phyloP scores from a whole-genome alignment of 371 early-diverging fungal genomes.

The Mucor indicus region DNA sequence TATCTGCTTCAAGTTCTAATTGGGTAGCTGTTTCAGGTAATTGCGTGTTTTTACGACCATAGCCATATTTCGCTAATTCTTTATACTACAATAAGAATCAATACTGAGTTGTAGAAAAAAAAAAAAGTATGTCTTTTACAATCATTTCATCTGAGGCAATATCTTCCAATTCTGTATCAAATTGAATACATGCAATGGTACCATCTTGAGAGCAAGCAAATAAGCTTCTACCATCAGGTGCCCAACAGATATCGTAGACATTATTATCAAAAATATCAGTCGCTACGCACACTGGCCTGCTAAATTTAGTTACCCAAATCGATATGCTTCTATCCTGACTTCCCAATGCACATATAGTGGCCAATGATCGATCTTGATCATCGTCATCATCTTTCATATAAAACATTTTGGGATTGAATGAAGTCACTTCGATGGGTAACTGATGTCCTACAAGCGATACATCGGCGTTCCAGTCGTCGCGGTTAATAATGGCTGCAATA shows the following conservation, averaged over 20 bases:
- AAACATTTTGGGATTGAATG: conserved; percentile 82
- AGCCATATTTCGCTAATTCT: conserved; percentile 71
- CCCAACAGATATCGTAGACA: conserved; percentile 88
- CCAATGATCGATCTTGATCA: conserved; percentile 21
- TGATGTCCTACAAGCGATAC: conserved; percentile 88
- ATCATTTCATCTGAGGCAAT: conserved; percentile 61
- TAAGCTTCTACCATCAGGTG: conserved; percentile 74
- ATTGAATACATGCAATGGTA: conserved; percentile 71
- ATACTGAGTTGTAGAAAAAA: too few relatives aligned
- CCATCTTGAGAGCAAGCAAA: conserved; percentile 95
- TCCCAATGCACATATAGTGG: conserved; percentile 82
- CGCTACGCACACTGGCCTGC: conserved; percentile 73
- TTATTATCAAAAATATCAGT: conserved; percentile 78
- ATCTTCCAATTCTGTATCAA: conserved; percentile 69
- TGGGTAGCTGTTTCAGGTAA: conserved; percentile 65
- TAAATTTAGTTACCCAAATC: conserved; percentile 82
- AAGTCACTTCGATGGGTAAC: conserved; percentile 88
- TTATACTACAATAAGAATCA: conserved; percentile 42
- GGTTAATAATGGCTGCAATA: conserved; percentile 77
- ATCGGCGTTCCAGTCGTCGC: conserved; percentile 80
- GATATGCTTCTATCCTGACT: conserved; percentile 90
- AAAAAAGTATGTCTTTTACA: conserved; percentile 35
- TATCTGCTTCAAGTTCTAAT: conserved; percentile 61
- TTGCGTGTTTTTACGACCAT: conserved; percentile 52
- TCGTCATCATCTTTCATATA: conserved; percentile 30